Percentiles rank a stretch among this genome's conserved stretches.
phyloP scores from a whole-genome alignment of 106 monocot species.

The Amphibolis antarctica region DNA sequence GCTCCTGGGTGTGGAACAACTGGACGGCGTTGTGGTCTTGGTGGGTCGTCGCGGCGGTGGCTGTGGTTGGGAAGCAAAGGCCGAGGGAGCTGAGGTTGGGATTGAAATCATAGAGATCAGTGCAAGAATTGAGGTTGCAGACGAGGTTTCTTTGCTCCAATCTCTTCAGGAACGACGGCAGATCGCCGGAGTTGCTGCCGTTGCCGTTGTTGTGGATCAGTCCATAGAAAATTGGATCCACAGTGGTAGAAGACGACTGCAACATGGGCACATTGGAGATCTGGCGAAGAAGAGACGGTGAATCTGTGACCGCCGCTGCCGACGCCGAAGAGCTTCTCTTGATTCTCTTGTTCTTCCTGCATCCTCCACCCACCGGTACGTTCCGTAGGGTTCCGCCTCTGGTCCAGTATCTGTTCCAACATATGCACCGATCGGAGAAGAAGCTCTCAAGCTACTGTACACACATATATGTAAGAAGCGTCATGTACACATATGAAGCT shows the following conservation, averaged over 20 bases:
- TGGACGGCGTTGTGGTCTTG: neutral
- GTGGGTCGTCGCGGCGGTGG: neutral
- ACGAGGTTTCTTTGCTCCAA: neutral
- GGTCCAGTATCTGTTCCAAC: constrained; percentile 12
- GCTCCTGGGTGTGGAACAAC: neutral
- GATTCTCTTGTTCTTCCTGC: constrained; percentile 11
- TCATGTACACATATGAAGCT: no score
- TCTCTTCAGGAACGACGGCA: constrained; percentile 3
- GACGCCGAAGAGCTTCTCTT: constrained; percentile 5
- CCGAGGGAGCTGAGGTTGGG: constrained; percentile 18
- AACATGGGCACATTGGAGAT: constrained; percentile 10
- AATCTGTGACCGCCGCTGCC: neutral
- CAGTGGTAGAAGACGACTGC: neutral
- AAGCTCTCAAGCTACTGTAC: no score
- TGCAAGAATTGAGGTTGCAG: neutral
- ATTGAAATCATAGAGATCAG: constrained; percentile 3
- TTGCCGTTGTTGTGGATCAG: constrained; percentile 3
- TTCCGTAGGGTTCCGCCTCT: constrained; percentile 9
- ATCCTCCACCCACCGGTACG: constrained; percentile 11
- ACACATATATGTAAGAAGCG: no score
- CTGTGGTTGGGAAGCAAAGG: constrained; percentile 7
- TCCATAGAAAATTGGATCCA: neutral
- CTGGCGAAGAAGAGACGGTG: neutral
- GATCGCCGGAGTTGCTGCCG: neutral
- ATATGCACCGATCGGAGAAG: no score